These are phyloP conservation scores for Jackrogersella minutella DNA, from an alignment of 495 filamentous ascomycete genomes.

Conservation along the genomic window DNA sequence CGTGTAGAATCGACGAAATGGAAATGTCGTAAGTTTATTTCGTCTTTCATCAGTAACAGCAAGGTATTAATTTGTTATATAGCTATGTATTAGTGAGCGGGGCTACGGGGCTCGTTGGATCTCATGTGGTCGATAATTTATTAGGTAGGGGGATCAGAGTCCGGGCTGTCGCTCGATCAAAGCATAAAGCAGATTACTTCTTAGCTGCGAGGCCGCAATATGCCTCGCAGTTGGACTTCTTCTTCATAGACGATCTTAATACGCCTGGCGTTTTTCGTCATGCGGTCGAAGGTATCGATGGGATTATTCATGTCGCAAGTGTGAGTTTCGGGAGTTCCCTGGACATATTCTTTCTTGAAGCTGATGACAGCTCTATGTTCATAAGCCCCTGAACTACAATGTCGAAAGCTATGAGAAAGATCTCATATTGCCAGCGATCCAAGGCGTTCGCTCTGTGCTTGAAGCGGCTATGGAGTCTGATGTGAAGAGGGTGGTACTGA, in stretches of 20 bases:
- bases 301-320: neutral
- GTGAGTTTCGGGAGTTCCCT: neutral
- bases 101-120: neutral
- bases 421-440: neutral
- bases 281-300: neutral
- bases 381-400: neutral
- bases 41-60: neutral
- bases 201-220: neutral
- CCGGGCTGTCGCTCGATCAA: neutral
- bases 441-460: neutral
- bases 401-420: neutral
- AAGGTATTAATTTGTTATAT: neutral
- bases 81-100: neutral
- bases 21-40: neutral
- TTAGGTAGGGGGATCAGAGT: neutral
- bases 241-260: neutral
- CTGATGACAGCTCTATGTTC: neutral
- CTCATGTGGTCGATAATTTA: neutral
- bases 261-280: neutral
- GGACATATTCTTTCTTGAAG: neutral
- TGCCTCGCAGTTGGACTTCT: neutral
- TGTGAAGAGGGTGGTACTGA: slow-evolving; percentile 77
- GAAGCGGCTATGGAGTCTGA: neutral
- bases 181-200: neutral
- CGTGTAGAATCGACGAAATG: neutral